Base-by-base conservation (phyloP, 176 grass and related monocot genomes). In the Leersia perrieri region DNA sequence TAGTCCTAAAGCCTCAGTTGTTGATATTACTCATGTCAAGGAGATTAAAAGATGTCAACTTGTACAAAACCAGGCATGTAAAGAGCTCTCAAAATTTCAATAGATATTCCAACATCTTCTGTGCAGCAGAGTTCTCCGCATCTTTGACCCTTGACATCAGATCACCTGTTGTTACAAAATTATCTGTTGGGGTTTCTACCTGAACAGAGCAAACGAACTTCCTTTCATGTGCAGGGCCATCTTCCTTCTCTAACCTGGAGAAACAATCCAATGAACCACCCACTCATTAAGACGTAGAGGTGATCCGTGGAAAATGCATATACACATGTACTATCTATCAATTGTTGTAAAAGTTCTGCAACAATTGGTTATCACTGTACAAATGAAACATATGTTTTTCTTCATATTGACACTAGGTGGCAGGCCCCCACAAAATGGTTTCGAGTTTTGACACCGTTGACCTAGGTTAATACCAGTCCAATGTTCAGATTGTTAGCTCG, bases 171-270 rank as follows among this genome's bases (percentile, higher is more conserved):
- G 89, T 83, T 63, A 90, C 51, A 84, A 66, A 92, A 70, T 65
- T 83, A 42, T 22, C 20, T 29, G 61, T 47, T 47, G 70, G 0
- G 6, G 79, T 57, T 68, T 90, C 72, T 26, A 90, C 79, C 70
- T 86, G 88, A 73, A 97, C 91, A 18, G 94, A 97, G 40, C 83
- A 94, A 49, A 88, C 58, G 78, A 90, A 94, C 68, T 74, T 92
- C 71, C 78, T 97, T 18, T 74, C 70, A 80, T 97, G 89, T 53
- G 73, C 83, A 70, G 92, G 90, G 12, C 94, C 94, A 39, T 83
- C 61, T 88, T 92, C 92, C 70, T 88, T 85, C 78, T 97, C 94
- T 83, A 90, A 74, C 82, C 94, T 97, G 83, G 55, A 92, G 88
- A 84, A n/a, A 71, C 0, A 45, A 45, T 55, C 51, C 63, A 22